Evolutionary conservation across 2,329 filamentous ascomycete species (phyloP).

Genomic region (Leptographium wingfieldii): DNA sequence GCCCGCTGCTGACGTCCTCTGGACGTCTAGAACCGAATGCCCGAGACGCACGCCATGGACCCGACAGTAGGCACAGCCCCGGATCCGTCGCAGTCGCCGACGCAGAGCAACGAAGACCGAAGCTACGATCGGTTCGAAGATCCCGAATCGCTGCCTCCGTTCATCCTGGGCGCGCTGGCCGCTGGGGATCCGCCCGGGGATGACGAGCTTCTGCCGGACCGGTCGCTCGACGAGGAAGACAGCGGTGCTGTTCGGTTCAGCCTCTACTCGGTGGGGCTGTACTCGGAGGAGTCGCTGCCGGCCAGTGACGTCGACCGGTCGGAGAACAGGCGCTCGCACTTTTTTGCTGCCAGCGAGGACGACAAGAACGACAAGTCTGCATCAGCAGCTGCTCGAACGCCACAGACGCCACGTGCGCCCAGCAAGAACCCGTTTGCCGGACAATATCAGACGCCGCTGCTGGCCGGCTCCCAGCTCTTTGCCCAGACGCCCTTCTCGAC

Average conservation of each 20-base stretch:
- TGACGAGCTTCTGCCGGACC: slow-evolving; percentile 13
- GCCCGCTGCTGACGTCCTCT: not conserved
- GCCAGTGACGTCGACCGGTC: not conserved
- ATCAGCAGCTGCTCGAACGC: not conserved
- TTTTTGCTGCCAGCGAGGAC: not conserved
- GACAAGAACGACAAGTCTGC: not conserved
- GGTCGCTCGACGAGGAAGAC: slow-evolving; percentile 30
- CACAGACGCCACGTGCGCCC: slow-evolving; percentile 37
- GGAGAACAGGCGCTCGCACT: slow-evolving; percentile 1
- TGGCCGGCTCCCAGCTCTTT: slow-evolving; percentile 39
- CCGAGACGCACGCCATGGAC: slow-evolving; percentile 2
- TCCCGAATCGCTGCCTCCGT: slow-evolving; percentile 5
- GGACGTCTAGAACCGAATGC: not conserved
- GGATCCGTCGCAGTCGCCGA: slow-evolving; percentile 36
- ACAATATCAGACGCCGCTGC: slow-evolving; percentile 21
- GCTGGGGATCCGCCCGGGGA: slow-evolving; percentile 9
- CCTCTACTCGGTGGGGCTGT: slow-evolving; percentile 13
- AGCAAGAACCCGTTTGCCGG: slow-evolving; percentile 34
- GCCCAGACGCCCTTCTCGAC: slow-evolving; percentile 42
- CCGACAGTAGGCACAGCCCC: not conserved
- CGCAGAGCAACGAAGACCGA: slow-evolving; percentile 42
- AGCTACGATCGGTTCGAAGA: slow-evolving; percentile 36
- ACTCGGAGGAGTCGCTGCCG: slow-evolving; percentile 24
- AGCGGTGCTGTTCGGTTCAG: slow-evolving; percentile 37
- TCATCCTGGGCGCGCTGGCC: slow-evolving; percentile 11